These are phyloP conservation scores for Oenanthe javanica DNA, from an alignment of 140 eudicot species.

Conservation along the genomic window DNA sequence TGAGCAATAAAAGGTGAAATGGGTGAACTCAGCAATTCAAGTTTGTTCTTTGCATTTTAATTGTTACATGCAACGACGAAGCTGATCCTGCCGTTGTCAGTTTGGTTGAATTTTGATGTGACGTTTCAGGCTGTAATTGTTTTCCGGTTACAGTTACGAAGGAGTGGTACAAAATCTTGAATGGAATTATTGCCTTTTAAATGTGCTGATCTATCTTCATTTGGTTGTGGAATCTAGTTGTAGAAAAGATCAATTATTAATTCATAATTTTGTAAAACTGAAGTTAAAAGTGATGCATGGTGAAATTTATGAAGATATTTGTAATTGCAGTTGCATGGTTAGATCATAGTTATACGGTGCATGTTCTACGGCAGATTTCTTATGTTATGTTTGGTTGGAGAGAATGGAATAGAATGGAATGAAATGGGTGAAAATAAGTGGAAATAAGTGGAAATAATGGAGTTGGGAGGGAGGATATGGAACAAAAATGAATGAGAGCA, in stretches of 20 bases:
- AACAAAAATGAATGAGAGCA: no score
- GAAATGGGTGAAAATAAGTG: no score
- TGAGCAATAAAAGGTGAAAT: constrained; percentile 6
- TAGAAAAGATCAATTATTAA: neutral
- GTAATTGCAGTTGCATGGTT: neutral
- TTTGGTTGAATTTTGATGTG: neutral
- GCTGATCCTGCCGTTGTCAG: neutral
- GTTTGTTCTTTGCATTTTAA: neutral
- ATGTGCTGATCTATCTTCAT: neutral
- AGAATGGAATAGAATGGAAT: no score
- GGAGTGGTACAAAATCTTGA: neutral
- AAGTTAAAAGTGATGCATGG: neutral
- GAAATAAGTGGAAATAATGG: no score
- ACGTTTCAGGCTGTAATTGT: neutral
- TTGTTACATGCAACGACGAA: neutral
- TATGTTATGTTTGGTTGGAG: no score
- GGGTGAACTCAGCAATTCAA: neutral
- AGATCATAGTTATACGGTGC: no score
- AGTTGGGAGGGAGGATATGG: no score
- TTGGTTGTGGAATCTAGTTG: neutral
- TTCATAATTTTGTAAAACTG: no score
- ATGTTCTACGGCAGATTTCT: no score
- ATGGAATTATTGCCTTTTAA: neutral
- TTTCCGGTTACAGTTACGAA: neutral
- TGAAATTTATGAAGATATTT: neutral